A percentile compares a stretch with the other conserved stretches of the same genome.
Conservation (phyloP, 306 rosid genomes). For the Sechiopsis laciniata region DNA sequence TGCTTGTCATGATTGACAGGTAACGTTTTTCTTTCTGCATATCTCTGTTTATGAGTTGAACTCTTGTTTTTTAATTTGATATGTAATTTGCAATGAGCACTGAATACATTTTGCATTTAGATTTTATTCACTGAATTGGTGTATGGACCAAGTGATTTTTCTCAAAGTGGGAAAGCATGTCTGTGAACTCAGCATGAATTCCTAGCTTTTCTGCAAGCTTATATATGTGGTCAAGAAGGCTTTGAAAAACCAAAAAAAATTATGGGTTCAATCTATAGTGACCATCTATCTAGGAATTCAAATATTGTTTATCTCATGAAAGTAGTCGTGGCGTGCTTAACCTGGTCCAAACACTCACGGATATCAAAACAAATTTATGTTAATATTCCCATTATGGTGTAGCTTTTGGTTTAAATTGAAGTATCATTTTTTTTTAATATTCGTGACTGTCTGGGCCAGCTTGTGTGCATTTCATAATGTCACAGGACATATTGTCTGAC, state of each 20-base stretch:
- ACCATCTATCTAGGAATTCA: no score
- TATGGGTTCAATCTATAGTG: no score
- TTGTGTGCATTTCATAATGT: no score
- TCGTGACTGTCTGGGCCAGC: no score
- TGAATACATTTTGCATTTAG: background rate
- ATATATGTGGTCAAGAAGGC: background rate
- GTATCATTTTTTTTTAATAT: background rate
- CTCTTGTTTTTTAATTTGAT: background rate
- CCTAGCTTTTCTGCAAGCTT: background rate
- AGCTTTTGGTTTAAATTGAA: conserved; percentile 7
- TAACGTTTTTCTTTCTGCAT: conserved; percentile 22
- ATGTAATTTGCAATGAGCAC: background rate
- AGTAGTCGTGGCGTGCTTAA: no score
- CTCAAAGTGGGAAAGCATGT: background rate
- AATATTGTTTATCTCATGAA: no score
- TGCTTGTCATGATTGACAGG: conserved; percentile 88
- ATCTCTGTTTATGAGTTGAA: background rate
- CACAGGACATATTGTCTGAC: no score
- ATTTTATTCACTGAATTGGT: no score
- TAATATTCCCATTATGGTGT: background rate
- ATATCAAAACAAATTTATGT: background rate
- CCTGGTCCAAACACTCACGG: no score
- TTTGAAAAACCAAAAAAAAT: no score
- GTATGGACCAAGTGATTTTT: background rate
- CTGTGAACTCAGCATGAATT: background rate